phyloP scores from a whole-genome alignment of 2,329 filamentous ascomycete species.

The Talaromyces funiculosus region DNA sequence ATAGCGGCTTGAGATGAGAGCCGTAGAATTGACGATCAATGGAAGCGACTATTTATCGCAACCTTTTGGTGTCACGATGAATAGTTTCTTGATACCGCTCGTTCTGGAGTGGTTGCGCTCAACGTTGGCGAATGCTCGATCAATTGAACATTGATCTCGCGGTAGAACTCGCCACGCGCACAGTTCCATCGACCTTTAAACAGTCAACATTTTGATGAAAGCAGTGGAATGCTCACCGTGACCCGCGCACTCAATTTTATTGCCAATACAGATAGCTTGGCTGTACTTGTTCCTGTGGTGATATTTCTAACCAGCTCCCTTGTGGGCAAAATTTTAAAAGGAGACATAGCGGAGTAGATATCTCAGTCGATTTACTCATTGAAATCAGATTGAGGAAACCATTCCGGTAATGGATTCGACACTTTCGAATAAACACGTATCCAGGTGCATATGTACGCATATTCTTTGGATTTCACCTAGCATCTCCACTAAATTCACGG shows the following conservation, averaged over 20 bases:
- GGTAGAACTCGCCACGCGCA: slow-evolving; percentile 15
- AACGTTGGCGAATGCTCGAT: slow-evolving; percentile 53
- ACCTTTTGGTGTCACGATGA: too few species aligned
- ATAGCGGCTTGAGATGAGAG: too few species aligned
- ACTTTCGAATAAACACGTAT: background rate
- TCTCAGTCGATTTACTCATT: too few species aligned
- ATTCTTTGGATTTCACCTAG: background rate
- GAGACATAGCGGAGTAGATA: too few species aligned
- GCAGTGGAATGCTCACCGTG: slow-evolving; percentile 35
- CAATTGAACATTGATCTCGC: slow-evolving; percentile 44
- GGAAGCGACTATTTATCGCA: too few species aligned
- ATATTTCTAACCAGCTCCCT: background rate
- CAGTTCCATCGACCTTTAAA: slow-evolving; percentile 28
- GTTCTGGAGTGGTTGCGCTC: slow-evolving; percentile 45
- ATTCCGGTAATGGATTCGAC: too few species aligned
- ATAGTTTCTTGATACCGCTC: too few species aligned
- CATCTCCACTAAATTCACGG: background rate
- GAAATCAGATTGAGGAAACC: too few species aligned
- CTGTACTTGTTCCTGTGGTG: slow-evolving; percentile 6
- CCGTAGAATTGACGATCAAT: too few species aligned
- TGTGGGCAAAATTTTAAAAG: too few species aligned
- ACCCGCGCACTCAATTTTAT: slow-evolving; percentile 25
- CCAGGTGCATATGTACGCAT: background rate
- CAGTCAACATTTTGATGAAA: background rate
- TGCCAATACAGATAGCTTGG: slow-evolving; percentile 14